phyloP scores from a whole-genome alignment of 2,329 filamentous ascomycete genomes.

The Penicillium concentricum region DNA sequence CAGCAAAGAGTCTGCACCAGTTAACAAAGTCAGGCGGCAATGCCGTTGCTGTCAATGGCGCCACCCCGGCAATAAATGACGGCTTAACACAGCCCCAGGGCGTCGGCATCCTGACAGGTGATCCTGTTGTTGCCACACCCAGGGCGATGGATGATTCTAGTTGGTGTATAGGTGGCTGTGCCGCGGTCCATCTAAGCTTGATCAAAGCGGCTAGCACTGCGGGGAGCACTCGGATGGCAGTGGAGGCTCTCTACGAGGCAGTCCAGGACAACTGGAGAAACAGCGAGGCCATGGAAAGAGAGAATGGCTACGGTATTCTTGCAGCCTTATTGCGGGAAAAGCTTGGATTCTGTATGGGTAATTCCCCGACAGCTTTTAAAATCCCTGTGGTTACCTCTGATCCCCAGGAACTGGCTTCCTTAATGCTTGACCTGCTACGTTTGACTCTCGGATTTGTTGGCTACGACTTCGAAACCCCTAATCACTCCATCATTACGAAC shows the following conservation, averaged over 20 bases:
- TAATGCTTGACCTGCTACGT: constrained; percentile 65
- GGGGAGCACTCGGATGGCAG: constrained; percentile 70
- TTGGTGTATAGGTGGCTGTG: constrained; percentile 91
- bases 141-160: constrained; percentile 86
- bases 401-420: constrained; percentile 50
- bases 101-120: constrained; percentile 76
- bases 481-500: constrained; percentile 92
- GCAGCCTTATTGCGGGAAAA: constrained; percentile 82
- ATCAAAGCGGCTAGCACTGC: constrained; percentile 72
- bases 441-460: constrained; percentile 84
- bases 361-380: constrained; percentile 43
- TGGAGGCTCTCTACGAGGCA: constrained; percentile 80
- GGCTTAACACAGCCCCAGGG: constrained; percentile 80
- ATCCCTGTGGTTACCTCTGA: constrained; percentile 36
- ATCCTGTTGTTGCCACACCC: constrained; percentile 76
- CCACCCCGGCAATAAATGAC: constrained; percentile 82
- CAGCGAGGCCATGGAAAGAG: constrained; percentile 95
- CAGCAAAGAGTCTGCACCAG: constrained; percentile 66
- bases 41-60: constrained; percentile 81
- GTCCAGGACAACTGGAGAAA: constrained; percentile 94
- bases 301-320: constrained; percentile 88
- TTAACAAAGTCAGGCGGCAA: constrained; percentile 72
- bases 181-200: constrained; percentile 78
- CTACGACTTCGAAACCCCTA: constrained; percentile 74
- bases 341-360: constrained; percentile 47